These are phyloP conservation scores for Puccinia hordei DNA, from an alignment of 1,284 basidiomycete genomes.

Conservation along the genomic window DNA sequence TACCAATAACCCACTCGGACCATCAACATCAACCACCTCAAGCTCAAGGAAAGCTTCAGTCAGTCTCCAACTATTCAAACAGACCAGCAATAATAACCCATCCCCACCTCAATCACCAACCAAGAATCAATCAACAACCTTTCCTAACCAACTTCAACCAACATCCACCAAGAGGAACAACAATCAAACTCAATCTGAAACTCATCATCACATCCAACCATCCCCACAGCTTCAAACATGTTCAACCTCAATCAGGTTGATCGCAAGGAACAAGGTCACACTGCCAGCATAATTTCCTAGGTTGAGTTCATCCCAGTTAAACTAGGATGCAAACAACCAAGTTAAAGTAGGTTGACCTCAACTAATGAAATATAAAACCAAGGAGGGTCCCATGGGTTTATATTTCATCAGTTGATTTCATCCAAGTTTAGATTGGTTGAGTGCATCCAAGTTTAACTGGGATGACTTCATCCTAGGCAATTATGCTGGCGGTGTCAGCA, in stretches of 20 bases:
- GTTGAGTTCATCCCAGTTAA: too few relatives aligned
- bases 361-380: too few relatives aligned
- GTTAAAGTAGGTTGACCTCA: too few relatives aligned
- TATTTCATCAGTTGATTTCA: too few relatives aligned
- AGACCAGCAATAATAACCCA: constrained; percentile 11
- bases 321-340: too few relatives aligned
- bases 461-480: too few relatives aligned
- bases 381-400: too few relatives aligned
- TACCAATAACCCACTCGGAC: too few relatives aligned
- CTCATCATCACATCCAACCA: not conserved
- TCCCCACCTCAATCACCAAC: not conserved
- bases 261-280: constrained; percentile 15
- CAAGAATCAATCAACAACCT: not conserved
- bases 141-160: not conserved
- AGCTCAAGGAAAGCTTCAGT: constrained; percentile 28
- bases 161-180: not conserved
- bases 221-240: constrained; percentile 16
- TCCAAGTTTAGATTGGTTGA: too few relatives aligned
- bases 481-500: too few relatives aligned
- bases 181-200: not conserved
- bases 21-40: not conserved
- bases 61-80: constrained; percentile 43
- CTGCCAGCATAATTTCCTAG: too few relatives aligned
- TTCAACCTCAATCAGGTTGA: not conserved
- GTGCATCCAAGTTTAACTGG: too few relatives aligned